Conservation (phyloP, 495 filamentous ascomycete species). For the Podospora pseudoanserina region DNA sequence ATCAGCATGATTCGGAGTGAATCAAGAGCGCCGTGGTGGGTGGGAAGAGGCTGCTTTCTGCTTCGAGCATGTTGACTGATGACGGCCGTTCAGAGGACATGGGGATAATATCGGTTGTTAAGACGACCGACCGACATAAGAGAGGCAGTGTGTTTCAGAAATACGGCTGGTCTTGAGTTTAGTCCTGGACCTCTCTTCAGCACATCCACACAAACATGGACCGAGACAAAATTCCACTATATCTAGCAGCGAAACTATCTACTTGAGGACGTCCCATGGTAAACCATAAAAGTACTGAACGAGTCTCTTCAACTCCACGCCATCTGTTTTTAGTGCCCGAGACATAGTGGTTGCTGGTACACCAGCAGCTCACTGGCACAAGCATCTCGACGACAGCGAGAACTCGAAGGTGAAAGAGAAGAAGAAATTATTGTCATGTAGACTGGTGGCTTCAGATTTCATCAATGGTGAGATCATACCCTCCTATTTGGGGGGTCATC, state of each 20-base stretch:
- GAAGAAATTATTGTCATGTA: slow-evolving; percentile 5
- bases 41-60: background rate
- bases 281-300: background rate
- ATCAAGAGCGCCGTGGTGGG: background rate
- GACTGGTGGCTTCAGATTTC: slow-evolving; percentile 51
- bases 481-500: slow-evolving; percentile 44
- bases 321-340: background rate
- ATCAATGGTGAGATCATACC: slow-evolving; percentile 53
- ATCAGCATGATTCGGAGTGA: background rate
- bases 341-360: background rate
- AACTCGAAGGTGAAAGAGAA: background rate
- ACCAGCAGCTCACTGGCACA: background rate
- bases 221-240: too few species aligned
- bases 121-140: background rate
- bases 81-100: too few species aligned
- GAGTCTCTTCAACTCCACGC: background rate
- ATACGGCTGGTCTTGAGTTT: background rate
- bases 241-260: background rate
- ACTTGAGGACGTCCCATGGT: background rate
- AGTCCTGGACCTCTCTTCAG: background rate
- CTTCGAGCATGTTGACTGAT: background rate
- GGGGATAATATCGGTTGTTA: background rate
- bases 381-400: background rate
- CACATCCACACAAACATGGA: background rate
- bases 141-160: background rate